Evolutionary conservation across 208 protist genomes (phyloP), one percentile per base, ranked within the genome.

Genomic region (Giardia muris): DNA sequence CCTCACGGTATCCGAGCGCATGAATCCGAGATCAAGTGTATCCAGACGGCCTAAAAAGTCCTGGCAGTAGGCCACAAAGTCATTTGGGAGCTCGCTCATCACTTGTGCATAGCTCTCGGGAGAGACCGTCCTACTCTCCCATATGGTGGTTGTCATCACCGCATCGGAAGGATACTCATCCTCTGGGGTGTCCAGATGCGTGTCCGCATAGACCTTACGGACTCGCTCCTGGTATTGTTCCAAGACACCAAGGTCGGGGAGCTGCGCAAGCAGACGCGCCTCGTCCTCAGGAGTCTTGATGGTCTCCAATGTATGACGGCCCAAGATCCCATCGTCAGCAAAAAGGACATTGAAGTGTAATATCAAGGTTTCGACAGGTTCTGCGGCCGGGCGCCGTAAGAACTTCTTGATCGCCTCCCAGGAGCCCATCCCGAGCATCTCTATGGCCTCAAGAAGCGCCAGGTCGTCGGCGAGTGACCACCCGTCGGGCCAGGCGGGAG

Each of bases 361-460:
- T 4, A 47, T 45, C 1, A 90, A 1, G 44, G 4, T 90, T 90
- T 90, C 87, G 2, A 90, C 1, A 1, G 87, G 87, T n/a, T 90
- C 87, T 2, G 0, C 2, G 19, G 2, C 87, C 19, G 87, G 87
- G 2, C 87, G 87, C 2, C 48, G n/a, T 46, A 90, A 67, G 45
- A 47, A 90, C 1, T 22, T 2, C 0, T 90, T 0, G 30, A 90
- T 90, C 2, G 4, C 42, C 2, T 90, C 87, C 87, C 87, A 90
- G 2, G 87, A 90, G 2, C 87, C 87, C n/a, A 90, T 47, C 4
- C 87, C 87, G n/a, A 22, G 1, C 2, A 90, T 2, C 48, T 47
- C 1, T 47, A 90, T 90, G 1, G 43, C 87, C n/a, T 90, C 87
- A 22, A 90, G 45, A 0, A 90, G 87, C 44, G n/a, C n/a, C 43